These are phyloP conservation scores for Apiospora rasikravindrae DNA, from an alignment of 2,329 filamentous ascomycete genomes.

Conservation along the genomic window DNA sequence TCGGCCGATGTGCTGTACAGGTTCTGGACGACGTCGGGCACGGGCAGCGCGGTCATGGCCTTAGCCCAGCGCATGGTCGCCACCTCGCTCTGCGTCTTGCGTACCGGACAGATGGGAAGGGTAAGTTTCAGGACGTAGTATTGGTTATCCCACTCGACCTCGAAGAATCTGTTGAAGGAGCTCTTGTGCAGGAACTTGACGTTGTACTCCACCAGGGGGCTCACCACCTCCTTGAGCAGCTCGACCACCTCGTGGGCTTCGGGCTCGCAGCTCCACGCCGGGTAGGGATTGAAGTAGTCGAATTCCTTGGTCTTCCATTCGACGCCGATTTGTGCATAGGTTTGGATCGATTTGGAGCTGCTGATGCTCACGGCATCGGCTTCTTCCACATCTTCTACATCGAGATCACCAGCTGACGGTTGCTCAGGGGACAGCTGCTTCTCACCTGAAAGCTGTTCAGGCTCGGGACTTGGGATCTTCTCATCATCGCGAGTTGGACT, in stretches of 20 bases:
- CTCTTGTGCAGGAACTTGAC: conserved; percentile 32
- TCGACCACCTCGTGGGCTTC: conserved; percentile 29
- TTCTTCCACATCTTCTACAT: not conserved
- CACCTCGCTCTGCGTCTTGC: conserved; percentile 38
- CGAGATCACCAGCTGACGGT: not conserved
- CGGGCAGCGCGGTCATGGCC: conserved; percentile 32
- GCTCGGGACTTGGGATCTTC: not conserved
- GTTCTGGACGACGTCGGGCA: conserved; percentile 31
- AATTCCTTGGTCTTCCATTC: not conserved
- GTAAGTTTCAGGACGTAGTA: conserved; percentile 41
- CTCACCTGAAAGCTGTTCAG: not conserved
- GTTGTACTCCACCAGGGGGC: conserved; percentile 24
- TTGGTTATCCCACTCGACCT: conserved; percentile 26
- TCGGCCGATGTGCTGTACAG: conserved; percentile 29
- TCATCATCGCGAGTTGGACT: not conserved
- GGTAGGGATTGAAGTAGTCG: conserved; percentile 6
- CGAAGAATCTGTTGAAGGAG: conserved; percentile 32
- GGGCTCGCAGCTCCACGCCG: conserved; percentile 30
- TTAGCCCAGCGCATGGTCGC: conserved; percentile 35
- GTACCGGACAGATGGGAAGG: conserved; percentile 33
- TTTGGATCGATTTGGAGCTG: not conserved
- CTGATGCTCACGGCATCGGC: not conserved
- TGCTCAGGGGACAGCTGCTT: not conserved
- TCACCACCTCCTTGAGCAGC: conserved; percentile 28
- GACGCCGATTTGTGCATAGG: not conserved